Evolutionary conservation across 1,139 yeast species (phyloP), one percentile per base, ranked within the genome.

Genomic region (Sugiyamaella pinicola): DNA sequence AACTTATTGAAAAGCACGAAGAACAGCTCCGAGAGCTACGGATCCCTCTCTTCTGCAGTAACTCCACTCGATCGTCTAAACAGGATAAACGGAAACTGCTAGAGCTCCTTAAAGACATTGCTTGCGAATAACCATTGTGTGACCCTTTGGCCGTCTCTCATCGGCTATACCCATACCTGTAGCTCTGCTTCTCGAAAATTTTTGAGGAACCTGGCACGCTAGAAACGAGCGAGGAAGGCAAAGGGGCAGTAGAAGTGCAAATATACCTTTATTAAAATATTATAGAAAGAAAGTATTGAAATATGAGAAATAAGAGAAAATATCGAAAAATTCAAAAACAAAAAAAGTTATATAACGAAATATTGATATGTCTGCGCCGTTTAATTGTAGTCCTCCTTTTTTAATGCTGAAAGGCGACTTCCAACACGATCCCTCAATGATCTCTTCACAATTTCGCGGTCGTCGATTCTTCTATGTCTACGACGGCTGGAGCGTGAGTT

Each of bases 31-130:
- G 45, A 8, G 62, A 60, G 34, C 57, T 64, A 31, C 47, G 55
- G 6, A 59, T 65, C 12, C 69, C 69, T 3, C 55, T 65, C 26
- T 64, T 65, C 42, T 63, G 67, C 31, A 6, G 17, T 5, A 33
- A 21, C 19, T 43, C 47, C 9, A 39, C 47, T n/a, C 29, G 33
- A 2, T 35, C 31, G 13, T 28, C 47, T 10, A 34, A 21, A 31
- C 46, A 35, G 29, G 63, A 64, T 40, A 55, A 58, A 38, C 55
- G 44, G 28, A 58, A 57, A 45, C 33, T 65, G 8, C 40, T 65
- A 19, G 58, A 57, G 33, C 56, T 64, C 41, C 43, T 63, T 13
- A 55, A 54, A 21, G 66, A 63, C 39, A 51, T 60, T 12, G 49
- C 57, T 29, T 10, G 33, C 5, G 45, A 37, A 19, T 22, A 12